Evolutionary conservation across 306 rosid species (phyloP).

Genomic region (Argentina anserina): DNA sequence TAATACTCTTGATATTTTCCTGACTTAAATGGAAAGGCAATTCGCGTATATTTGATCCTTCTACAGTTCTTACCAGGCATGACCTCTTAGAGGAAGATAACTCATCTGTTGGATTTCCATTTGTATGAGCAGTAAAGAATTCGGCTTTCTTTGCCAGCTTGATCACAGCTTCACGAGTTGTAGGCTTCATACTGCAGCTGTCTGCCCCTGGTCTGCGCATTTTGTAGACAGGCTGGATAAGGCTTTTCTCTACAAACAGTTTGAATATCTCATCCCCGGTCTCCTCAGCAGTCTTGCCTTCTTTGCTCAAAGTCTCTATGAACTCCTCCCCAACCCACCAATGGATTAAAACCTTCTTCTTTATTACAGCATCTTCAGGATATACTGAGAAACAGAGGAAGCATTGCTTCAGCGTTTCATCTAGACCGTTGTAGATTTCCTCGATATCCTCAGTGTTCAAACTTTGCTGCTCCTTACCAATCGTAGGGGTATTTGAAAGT

Average conservation of each 20-base stretch:
- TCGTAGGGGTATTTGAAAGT: neutral
- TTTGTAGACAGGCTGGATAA: constrained; percentile 8
- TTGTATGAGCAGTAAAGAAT: neutral
- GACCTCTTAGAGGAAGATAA: neutral
- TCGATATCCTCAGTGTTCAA: neutral
- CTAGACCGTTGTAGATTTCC: neutral
- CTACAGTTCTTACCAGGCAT: constrained; percentile 6
- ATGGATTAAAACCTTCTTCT: constrained; percentile 25
- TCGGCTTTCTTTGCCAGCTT: neutral
- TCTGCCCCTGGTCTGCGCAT: constrained; percentile 16
- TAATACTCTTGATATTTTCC: neutral
- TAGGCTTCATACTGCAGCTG: constrained; percentile 2
- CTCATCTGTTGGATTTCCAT: constrained; percentile 6
- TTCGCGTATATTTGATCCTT: constrained; percentile 5
- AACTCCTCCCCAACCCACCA: constrained; percentile 34
- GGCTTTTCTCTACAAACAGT: neutral
- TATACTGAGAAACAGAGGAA: constrained; percentile 25
- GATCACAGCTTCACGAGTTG: neutral
- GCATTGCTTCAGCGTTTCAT: neutral
- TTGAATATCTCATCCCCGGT: neutral
- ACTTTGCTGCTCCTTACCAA: neutral
- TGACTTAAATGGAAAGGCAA: neutral
- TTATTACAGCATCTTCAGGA: constrained; percentile 15
- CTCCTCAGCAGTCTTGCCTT: neutral
- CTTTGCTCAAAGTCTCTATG: neutral